Base-by-base conservation (phyloP, 768 basidiomycete species). In the Mycena haematopus region DNA sequence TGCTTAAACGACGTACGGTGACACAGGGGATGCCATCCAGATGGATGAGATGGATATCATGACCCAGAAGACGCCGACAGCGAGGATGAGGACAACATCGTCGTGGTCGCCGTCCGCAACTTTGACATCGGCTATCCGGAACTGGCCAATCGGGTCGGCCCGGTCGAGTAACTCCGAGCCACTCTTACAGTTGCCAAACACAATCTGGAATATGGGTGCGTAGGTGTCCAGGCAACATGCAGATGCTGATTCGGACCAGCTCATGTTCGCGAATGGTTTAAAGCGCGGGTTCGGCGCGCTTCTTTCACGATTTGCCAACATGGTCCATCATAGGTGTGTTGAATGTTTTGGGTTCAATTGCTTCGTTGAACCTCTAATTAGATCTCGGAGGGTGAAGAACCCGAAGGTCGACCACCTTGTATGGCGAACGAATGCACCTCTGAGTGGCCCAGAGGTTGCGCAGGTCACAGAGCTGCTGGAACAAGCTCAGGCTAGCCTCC, bases 301-400 rank as follows among this genome's bases (percentile, higher is more conserved):
- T 10, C 31, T 52, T 36, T 52, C 51, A 3, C 45, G 52, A 27
- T 40, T 42, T 54, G 50, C 53, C 40, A n/a, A 21, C 11, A 65
- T 65, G 63, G 58, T 60, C 35, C 55, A 56, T 52, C 58, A 52
- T 40, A 56, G 33, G 62, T 63, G 46, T 42, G 62, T 53, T 45
- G 38, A n/a, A n/a, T n/a, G n/a, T n/a, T n/a, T n/a, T 8, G 5
- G 51, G 21, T 13, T 13, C 15, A 24, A 11, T 22, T 49, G 50
- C 29, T 42, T 31, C n/a, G 25, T 44, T 50, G 9, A 11, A 55
- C 33, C 49, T 19, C 36, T 36, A 8, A 6, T 5, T 49, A 63
- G 56, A 27, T 49, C 62, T 19, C 46, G 56, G 29, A 52, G 52
- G 35, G 25, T 45, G 3, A 62, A 45, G 44, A 35, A 13, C 21